Conservation (phyloP, 345 rosid species). For the Citrus trifoliata region DNA sequence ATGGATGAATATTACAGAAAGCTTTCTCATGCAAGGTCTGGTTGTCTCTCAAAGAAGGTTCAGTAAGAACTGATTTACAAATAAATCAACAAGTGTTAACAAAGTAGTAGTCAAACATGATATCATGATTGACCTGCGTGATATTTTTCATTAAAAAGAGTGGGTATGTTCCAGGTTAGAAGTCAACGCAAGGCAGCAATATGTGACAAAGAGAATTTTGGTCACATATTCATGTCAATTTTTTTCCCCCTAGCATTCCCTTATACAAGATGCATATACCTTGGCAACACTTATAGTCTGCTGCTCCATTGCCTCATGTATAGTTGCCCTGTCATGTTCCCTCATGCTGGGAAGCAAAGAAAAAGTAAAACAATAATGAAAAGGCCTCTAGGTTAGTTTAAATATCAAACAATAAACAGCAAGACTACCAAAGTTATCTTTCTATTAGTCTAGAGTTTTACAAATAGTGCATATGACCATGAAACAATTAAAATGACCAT, state of each 20-base stretch:
- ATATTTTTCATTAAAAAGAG: too few species aligned
- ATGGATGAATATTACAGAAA: too few species aligned
- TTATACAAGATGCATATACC: constrained; percentile 37
- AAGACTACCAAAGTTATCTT: background rate
- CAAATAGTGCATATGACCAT: background rate
- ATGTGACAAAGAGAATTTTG: background rate
- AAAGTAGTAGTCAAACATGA: too few species aligned
- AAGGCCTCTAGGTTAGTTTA: background rate
- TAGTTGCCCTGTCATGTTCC: constrained; percentile 96
- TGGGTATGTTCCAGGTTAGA: too few species aligned
- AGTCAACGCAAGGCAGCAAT: too few species aligned
- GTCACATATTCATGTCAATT: background rate
- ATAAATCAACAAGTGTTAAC: too few species aligned
- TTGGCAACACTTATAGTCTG: constrained; percentile 96
- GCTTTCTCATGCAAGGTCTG: background rate
- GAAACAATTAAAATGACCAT: background rate
- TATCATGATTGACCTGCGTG: too few species aligned
- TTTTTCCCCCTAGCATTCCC: too few species aligned
- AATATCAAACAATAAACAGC: background rate
- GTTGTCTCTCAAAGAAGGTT: background rate
- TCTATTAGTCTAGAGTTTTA: background rate
- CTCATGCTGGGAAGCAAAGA: constrained; percentile 62
- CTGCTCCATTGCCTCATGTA: constrained; percentile 99
- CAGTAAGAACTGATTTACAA: too few species aligned
- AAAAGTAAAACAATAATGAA: background rate